Evolutionary conservation across 2,329 filamentous ascomycete genomes (phyloP).

Genomic region (Epichloe baconii): DNA sequence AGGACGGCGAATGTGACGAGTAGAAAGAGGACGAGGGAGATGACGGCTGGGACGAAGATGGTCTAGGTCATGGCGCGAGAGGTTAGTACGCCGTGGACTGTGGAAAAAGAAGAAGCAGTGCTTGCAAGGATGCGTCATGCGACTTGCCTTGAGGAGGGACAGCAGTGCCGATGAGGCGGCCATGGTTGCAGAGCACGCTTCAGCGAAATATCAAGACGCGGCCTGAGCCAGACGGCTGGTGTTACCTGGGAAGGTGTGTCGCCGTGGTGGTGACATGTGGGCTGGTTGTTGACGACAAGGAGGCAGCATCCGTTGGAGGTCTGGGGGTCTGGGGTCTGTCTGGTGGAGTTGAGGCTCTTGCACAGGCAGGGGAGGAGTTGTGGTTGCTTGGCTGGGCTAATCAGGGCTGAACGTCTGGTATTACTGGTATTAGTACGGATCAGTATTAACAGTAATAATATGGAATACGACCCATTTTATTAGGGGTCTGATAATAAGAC

Average conservation of each 20-base stretch:
- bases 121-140: slow-evolving; percentile 2
- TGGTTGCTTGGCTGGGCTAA: too few relatives aligned
- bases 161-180: slow-evolving; percentile 6
- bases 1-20: slow-evolving; percentile 50
- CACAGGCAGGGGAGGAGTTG: too few relatives aligned
- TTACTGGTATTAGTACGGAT: too few relatives aligned
- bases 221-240: neutral
- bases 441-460: too few relatives aligned
- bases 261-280: neutral
- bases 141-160: slow-evolving; percentile 22
- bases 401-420: too few relatives aligned
- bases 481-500: too few relatives aligned
- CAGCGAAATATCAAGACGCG: neutral
- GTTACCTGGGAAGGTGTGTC: neutral
- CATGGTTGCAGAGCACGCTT: neutral
- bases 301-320: neutral
- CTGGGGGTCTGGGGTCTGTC: too few relatives aligned
- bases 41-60: slow-evolving; percentile 54
- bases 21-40: slow-evolving; percentile 58
- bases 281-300: neutral
- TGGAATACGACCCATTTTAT: too few relatives aligned
- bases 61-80: slow-evolving; percentile 37
- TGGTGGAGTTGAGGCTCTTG: too few relatives aligned
- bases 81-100: slow-evolving; percentile 1
- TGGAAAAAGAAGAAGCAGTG: neutral